Base-by-base conservation (phyloP, 305 asterid genomes). In the Ajuga reptans region DNA sequence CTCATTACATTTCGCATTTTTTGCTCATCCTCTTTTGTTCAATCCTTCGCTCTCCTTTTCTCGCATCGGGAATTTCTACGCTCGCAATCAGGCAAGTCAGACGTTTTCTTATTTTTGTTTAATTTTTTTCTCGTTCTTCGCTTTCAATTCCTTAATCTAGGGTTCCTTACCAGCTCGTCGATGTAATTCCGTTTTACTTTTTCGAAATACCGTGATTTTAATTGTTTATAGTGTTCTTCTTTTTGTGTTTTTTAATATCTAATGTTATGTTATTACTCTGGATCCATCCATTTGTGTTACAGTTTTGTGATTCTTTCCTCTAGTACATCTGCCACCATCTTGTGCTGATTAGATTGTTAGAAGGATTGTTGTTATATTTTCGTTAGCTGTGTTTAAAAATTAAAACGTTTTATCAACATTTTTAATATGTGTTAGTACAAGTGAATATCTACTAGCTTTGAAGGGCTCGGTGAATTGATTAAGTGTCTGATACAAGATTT, bases 1-100 rank as follows among this genome's bases (percentile, higher is more conserved):
- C 66, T 4, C 14, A 12, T 31, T 33, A 17, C 77, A 46, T 46
- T 43, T 72, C 61, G 37, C 70, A 31, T 1, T 64, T 72, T 42
- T 34, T 36, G 9, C 6, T 36, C 41, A 6, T n/a, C 53, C 4
- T 41, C n/a, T n/a, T n/a, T 43, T 21, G 41, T 52, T 37, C 10
- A 10, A 53, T 27, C 10, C 33, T 24, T 69, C 47, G 77, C 18
- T 41, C 41, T 4, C n/a, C 18, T n/a, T 15, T 53, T 24, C 54
- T 21, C n/a, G 10, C 42, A 27, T 8, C 64, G 47, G 4, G 2
- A 29, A 34, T 16, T 58, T 58, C 49, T 15, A 14, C 46, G 7
- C 18, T 57, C 46, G 46, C 4, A 9, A 16, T 59, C 66, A 59
- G 66, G 66, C 16, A 59, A 37, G 51, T 37, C 2, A 9, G 2